These are phyloP conservation scores for Ophiocordyceps camponoti-leonardi DNA, from an alignment of 2,329 filamentous ascomycete genomes.

Conservation along the genomic window DNA sequence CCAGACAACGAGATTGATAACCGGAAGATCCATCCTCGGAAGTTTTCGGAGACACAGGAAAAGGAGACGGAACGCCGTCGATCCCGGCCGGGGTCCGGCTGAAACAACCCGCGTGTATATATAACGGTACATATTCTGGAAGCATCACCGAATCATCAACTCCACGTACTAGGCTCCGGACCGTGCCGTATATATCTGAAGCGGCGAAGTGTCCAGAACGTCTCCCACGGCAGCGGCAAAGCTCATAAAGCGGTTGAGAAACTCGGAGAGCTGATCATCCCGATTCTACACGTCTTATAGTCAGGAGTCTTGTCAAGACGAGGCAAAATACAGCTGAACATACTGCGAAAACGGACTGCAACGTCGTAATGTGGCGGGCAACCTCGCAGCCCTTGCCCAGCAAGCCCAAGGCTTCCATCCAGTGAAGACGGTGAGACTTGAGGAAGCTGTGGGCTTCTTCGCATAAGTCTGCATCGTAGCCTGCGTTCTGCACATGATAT, in stretches of 20 bases:
- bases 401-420: not conserved
- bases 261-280: not conserved
- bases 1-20: too few relatives aligned
- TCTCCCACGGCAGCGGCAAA: not conserved
- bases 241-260: not conserved
- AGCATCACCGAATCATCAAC: not conserved
- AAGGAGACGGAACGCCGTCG: too few relatives aligned
- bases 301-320: not conserved
- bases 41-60: too few relatives aligned
- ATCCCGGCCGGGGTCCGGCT: too few relatives aligned
- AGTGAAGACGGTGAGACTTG: not conserved
- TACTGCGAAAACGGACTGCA: not conserved
- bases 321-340: not conserved
- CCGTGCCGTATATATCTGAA: not conserved
- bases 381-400: not conserved
- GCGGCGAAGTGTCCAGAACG: not conserved
- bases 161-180: not conserved
- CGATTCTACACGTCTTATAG: not conserved
- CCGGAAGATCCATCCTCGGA: too few relatives aligned
- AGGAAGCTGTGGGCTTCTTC: not conserved
- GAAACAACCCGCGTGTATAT: too few relatives aligned
- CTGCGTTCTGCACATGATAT: not conserved
- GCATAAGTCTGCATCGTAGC: not conserved
- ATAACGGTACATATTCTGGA: not conserved
- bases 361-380: not conserved